Conservation (phyloP, 495 filamentous ascomycete genomes). For the Halenospora varia region DNA sequence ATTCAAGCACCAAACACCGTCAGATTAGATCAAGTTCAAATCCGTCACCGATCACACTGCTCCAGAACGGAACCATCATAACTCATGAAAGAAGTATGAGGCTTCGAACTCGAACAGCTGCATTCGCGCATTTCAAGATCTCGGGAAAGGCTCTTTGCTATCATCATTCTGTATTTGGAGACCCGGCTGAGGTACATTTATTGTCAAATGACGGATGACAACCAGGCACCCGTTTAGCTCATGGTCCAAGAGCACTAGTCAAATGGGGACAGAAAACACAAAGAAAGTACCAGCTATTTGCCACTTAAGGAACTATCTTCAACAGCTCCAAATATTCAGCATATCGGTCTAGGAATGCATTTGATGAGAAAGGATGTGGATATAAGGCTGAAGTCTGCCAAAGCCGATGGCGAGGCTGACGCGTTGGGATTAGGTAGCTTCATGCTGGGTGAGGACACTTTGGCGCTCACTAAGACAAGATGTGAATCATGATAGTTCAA, state of each 20-base stretch:
- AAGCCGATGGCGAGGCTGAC: background rate
- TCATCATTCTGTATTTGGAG: constrained; percentile 16
- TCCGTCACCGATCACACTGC: constrained; percentile 20
- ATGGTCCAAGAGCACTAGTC: background rate
- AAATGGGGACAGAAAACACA: background rate
- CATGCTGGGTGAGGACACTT: too few species aligned
- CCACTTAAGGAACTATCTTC: background rate
- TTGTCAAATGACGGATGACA: background rate
- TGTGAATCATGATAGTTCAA: too few species aligned
- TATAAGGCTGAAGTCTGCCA: background rate
- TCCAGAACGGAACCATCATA: constrained; percentile 19
- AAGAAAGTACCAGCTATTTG: background rate
- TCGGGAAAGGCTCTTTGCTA: constrained; percentile 24
- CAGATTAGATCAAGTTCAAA: constrained; percentile 29
- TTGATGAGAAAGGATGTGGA: background rate
- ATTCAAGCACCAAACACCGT: too few species aligned
- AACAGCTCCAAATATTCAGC: background rate
- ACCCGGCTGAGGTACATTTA: background rate
- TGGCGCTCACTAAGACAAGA: background rate
- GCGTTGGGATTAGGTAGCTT: too few species aligned
- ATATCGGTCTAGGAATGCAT: background rate
- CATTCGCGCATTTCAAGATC: constrained; percentile 8
- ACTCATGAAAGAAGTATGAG: constrained; percentile 11
- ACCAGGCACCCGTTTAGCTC: background rate
- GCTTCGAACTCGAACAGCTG: constrained; percentile 20